phyloP scores from a whole-genome alignment of 73 alveolate species.

The Paramecium sonneborni region DNA sequence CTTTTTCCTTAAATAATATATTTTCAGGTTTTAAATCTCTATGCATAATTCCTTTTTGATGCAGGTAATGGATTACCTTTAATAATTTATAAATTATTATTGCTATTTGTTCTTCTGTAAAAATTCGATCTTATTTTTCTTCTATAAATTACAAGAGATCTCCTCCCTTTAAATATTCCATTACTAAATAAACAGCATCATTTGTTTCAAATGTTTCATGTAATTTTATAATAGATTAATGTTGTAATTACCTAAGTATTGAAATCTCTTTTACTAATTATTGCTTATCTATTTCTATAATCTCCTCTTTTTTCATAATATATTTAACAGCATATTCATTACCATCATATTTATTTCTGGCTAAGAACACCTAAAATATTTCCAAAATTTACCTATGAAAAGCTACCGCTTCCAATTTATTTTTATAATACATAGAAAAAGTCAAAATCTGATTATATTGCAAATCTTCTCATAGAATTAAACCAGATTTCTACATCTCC shows the following conservation, averaged over 20 bases:
- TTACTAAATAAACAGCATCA: conserved; percentile 43
- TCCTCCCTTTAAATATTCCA: conserved; percentile 59
- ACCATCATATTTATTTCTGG: not conserved
- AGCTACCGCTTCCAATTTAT: conserved; percentile 61
- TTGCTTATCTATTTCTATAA: not conserved
- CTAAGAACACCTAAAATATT: not conserved
- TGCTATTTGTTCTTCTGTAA: conserved; percentile 56
- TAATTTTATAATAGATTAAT: conserved; percentile 44
- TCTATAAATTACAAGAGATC: conserved; percentile 16
- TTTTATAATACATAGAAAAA: conserved; percentile 19
- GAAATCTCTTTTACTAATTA: not conserved
- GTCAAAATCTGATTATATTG: conserved; percentile 24
- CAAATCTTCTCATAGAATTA: conserved; percentile 22
- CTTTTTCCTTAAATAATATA: conserved; percentile 76
- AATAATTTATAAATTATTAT: conserved; percentile 16
- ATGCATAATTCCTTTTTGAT: conserved; percentile 80
- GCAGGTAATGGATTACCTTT: conserved; percentile 68
- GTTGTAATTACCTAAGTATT: conserved; percentile 1
- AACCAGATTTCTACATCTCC: conserved; percentile 47
- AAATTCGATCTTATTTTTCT: not conserved
- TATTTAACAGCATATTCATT: not conserved
- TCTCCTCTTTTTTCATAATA: not conserved
- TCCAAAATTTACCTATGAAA: conserved; percentile 37
- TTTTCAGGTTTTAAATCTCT: conserved; percentile 90
- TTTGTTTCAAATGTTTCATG: conserved; percentile 61